Conservation (phyloP, 2,329 filamentous ascomycete genomes). For the Conoideocrella luteorostrata region DNA sequence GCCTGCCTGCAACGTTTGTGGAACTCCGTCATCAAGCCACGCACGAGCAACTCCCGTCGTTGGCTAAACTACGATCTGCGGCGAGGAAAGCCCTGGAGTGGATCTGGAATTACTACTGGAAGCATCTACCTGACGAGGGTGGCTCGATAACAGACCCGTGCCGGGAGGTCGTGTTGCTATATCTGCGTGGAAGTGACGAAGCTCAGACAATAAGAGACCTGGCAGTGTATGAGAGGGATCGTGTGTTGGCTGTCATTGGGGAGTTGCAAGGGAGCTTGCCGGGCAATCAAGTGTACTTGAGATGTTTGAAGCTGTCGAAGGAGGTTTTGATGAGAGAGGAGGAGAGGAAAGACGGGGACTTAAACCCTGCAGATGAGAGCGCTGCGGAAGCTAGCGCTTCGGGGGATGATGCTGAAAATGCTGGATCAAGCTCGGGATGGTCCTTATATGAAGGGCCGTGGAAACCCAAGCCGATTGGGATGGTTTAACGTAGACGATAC, state of each 20-base stretch:
- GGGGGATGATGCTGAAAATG: conserved; percentile 5
- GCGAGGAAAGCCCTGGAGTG: conserved; percentile 67
- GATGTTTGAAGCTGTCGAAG: conserved; percentile 37
- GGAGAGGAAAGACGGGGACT: conserved; percentile 6
- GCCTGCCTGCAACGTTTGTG: conserved; percentile 72
- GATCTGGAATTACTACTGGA: conserved; percentile 91
- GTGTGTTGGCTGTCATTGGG: conserved; percentile 31
- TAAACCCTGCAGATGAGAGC: conserved; percentile 8
- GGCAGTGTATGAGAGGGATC: conserved; percentile 28
- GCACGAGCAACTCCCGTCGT: conserved; percentile 76
- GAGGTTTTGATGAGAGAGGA: conserved; percentile 28
- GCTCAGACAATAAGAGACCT: conserved; percentile 22
- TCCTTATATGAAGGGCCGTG: conserved; percentile 44
- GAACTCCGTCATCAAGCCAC: conserved; percentile 86
- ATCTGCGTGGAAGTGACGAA: conserved; percentile 30
- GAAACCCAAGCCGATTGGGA: conserved; percentile 53
- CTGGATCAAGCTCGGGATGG: conserved; percentile 33
- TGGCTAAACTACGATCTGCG: conserved; percentile 65
- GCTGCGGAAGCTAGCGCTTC: conserved; percentile 4
- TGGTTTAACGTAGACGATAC: too few species aligned
- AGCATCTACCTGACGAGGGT: conserved; percentile 32
- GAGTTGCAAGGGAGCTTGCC: conserved; percentile 33
- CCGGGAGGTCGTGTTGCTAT: conserved; percentile 30
- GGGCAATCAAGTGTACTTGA: conserved; percentile 37
- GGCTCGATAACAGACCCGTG: conserved; percentile 19